Percentiles rank a stretch among this genome's conserved stretches.
These are phyloP conservation scores for Apiosordaria backusii DNA, from an alignment of 495 filamentous ascomycete species.

Conservation along the genomic window DNA sequence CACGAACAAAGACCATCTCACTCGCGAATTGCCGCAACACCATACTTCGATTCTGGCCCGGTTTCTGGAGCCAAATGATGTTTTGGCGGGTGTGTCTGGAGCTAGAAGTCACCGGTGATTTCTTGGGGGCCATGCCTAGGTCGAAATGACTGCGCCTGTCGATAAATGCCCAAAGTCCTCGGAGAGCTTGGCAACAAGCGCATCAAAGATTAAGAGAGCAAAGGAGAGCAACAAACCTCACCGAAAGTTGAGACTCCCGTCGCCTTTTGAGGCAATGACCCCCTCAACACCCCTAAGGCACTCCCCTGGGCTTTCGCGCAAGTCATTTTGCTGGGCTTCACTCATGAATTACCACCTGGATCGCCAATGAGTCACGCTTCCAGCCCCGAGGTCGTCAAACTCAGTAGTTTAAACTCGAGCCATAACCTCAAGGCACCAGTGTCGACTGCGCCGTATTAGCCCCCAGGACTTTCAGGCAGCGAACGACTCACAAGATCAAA, in stretches of 20 bases:
- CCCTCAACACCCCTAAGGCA: neutral
- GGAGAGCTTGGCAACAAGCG: neutral
- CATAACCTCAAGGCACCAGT: neutral
- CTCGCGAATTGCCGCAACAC: neutral
- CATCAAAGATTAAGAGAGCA: neutral
- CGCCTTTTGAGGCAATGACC: neutral
- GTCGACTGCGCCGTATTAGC: neutral
- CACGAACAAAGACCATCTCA: neutral
- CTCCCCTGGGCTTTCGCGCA: neutral
- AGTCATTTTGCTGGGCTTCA: neutral
- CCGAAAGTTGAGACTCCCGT: neutral
- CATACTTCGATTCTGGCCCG: neutral
- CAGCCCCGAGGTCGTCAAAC: neutral
- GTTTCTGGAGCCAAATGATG: neutral
- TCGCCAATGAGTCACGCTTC: neutral
- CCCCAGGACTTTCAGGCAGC: neutral
- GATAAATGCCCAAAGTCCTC: too few species aligned
- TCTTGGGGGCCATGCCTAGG: neutral
- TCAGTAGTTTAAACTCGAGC: neutral
- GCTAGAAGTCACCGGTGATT: neutral
- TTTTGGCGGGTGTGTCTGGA: neutral
- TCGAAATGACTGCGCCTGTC: too few species aligned
- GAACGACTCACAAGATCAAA: neutral
- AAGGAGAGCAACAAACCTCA: neutral
- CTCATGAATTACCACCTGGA: too few species aligned